phyloP scores from a whole-genome alignment of 805 yeast genomes.

The Scheffersomyces coipomensis region DNA sequence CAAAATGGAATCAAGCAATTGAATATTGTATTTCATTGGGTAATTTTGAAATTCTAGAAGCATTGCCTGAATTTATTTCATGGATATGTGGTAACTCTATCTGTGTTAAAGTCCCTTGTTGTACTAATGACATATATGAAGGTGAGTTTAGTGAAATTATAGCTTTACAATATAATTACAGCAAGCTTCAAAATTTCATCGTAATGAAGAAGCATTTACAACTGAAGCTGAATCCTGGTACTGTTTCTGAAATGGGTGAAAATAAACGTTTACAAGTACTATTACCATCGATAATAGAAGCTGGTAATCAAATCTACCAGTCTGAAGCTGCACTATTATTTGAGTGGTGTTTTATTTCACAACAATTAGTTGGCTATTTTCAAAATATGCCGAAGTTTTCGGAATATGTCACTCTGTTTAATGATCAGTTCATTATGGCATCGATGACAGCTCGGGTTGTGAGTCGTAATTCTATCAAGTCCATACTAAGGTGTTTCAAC shows the following conservation, averaged over 20 bases:
- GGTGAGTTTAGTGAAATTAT: conserved; percentile 1
- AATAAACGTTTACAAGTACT: not conserved
- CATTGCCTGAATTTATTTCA: conserved; percentile 25
- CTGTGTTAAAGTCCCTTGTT: not conserved
- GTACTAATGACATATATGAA: not conserved
- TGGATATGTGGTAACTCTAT: conserved; percentile 41
- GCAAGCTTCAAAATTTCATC: not conserved
- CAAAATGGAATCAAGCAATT: conserved; percentile 40
- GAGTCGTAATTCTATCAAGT: no score
- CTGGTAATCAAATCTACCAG: no score
- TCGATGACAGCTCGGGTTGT: no score
- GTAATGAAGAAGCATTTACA: not conserved
- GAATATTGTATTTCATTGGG: not conserved
- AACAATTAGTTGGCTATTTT: no score
- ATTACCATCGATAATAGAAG: no score
- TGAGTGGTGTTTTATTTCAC: no score
- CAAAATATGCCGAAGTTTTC: no score
- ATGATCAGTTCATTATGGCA: no score
- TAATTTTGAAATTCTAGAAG: not conserved
- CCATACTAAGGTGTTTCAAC: no score
- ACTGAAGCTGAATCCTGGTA: not conserved
- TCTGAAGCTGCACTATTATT: no score
- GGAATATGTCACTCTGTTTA: no score
- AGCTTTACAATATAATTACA: not conserved
- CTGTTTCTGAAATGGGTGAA: not conserved